phyloP scores from a whole-genome alignment of 2,329 filamentous ascomycete species.

The Shiraia bambusicola region DNA sequence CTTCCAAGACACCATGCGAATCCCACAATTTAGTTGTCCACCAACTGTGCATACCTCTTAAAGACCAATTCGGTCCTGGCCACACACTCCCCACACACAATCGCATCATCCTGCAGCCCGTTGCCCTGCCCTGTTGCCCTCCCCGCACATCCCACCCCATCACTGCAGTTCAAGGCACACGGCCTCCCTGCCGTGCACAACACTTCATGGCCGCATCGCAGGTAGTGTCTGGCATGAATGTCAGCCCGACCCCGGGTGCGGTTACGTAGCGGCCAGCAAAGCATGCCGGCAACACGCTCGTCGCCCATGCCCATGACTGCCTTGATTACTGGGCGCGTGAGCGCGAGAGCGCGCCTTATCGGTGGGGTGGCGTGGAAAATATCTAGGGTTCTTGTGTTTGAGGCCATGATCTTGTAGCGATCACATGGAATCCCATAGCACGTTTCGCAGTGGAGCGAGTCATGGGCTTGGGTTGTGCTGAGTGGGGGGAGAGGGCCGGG shows the following conservation, averaged over 20 bases:
- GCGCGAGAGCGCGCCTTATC: slow-evolving; percentile 11
- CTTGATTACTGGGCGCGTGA: slow-evolving; percentile 10
- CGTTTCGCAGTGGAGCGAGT: slow-evolving; percentile 18
- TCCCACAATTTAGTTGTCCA: no score
- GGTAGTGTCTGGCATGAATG: slow-evolving; percentile 6
- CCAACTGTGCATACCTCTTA: slow-evolving; percentile 5
- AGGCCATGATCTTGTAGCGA: slow-evolving; percentile 8
- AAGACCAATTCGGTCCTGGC: slow-evolving; percentile 13
- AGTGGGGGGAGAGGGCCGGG: neutral
- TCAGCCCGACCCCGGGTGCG: neutral
- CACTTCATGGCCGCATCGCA: slow-evolving; percentile 19
- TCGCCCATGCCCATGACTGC: neutral
- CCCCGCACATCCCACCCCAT: neutral
- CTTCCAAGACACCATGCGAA: no score
- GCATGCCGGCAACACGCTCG: neutral
- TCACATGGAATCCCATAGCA: slow-evolving; percentile 17
- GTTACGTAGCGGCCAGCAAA: slow-evolving; percentile 6
- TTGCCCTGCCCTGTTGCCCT: no score
- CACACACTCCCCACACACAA: slow-evolving; percentile 18
- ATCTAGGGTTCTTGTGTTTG: neutral
- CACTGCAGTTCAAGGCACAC: slow-evolving; percentile 16
- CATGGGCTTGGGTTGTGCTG: slow-evolving; percentile 1
- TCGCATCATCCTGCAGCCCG: slow-evolving; percentile 6
- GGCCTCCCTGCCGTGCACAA: slow-evolving; percentile 2
- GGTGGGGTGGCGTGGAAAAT: neutral